Evolutionary conservation across 345 rosid genomes (phyloP), one percentile per base, ranked within the genome.

Genomic region (Crucihimalaya himalaica): DNA sequence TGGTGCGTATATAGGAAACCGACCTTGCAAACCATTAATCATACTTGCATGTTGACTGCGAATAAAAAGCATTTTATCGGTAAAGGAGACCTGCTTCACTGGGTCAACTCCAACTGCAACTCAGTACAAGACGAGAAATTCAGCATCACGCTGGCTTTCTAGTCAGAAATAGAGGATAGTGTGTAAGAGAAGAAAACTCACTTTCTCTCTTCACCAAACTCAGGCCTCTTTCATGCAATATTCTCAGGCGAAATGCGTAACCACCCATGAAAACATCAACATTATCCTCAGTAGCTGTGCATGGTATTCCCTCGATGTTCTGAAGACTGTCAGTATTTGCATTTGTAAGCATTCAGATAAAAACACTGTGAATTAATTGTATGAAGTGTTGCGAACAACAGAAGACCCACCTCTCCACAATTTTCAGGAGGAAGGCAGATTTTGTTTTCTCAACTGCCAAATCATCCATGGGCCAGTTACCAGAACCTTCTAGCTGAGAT

Each of bases 391-490:
- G n/a, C 65, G 34, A 73, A 11, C 45, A 75, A 66, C 31, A 70
- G 64, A 66, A 70, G 64, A 66, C 81, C 60, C 58, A 94, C 96
- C 90, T 91, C 78, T 94, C 97, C 31, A 90, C 98, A 79, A 94
- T 89, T 83, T 91, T 79, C 59, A 89, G 83, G 76, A 94, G 97
- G 83, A 94, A 94, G 29, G 91, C 95, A 28, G 86, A 75, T 82
- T 91, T 94, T 37, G 97, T 94, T 84, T 85, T 94, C 88, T 88
- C 95, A 78, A 89, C 83, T 12, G 93, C 91, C 43, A 85, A 76
- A 68, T 86, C 90, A 83, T 88, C 93, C 90, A 86, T 82, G 28
- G 97, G 96, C 98, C 98, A 94, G 78, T 85, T 89, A 52, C 96
- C 98, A 80, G 98, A 94, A 65, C 98, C 97, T 85, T 91, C 98